These are phyloP conservation scores for Paecilomyces fulvus DNA, from an alignment of 2,329 filamentous ascomycete species.

Conservation along the genomic window DNA sequence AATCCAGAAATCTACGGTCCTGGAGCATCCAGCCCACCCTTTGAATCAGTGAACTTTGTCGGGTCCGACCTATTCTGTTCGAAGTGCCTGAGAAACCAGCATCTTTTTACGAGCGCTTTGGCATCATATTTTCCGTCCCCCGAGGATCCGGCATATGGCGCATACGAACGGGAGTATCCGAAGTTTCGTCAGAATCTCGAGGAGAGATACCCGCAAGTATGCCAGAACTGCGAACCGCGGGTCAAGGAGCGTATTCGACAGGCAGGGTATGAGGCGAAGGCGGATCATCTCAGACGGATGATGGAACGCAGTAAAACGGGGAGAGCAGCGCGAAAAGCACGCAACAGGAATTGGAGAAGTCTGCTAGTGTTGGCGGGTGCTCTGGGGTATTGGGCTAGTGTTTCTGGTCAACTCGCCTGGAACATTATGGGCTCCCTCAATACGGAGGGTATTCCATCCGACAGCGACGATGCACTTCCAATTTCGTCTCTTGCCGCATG, in stretches of 20 bases:
- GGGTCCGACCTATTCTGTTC: conserved; percentile 55
- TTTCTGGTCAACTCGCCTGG: conserved; percentile 37
- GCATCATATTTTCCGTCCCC: conserved; percentile 67
- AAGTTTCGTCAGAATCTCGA: conserved; percentile 66
- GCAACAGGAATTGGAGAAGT: conserved; percentile 36
- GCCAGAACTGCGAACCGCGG: conserved; percentile 65
- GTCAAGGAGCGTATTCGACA: conserved; percentile 62
- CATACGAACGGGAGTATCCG: conserved; percentile 61
- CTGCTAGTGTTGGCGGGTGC: conserved; percentile 35
- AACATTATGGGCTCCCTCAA: conserved; percentile 27
- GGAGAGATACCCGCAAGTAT: conserved; percentile 80
- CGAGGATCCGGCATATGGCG: conserved; percentile 58
- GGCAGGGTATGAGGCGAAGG: conserved; percentile 72
- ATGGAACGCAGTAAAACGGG: conserved; percentile 53
- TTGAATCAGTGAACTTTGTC: conserved; percentile 20
- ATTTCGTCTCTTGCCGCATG: conserved; percentile 15
- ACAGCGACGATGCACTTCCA: conserved; percentile 7
- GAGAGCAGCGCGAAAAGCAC: conserved; percentile 22
- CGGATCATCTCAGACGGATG: conserved; percentile 68
- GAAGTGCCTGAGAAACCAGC: conserved; percentile 81
- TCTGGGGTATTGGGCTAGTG: conserved; percentile 34
- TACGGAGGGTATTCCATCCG: conserved; percentile 7
- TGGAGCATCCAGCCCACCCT: conserved; percentile 40
- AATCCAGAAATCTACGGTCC: conserved; percentile 27
- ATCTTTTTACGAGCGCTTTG: conserved; percentile 65